These are phyloP conservation scores for Hyparrhenia diplandra DNA, from an alignment of 176 grass and related monocot species.

Conservation along the genomic window DNA sequence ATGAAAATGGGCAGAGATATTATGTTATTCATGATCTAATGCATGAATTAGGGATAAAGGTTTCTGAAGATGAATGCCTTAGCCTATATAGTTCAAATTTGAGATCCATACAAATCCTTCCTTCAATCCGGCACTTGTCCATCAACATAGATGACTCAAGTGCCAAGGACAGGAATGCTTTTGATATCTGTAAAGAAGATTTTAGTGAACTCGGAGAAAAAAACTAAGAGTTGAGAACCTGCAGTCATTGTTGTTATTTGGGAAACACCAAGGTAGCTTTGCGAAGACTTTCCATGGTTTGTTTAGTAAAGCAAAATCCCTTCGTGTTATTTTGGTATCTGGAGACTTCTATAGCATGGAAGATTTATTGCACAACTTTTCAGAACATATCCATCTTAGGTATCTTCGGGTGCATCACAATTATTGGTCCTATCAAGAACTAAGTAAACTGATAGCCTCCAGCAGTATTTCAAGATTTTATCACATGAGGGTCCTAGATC, in stretches of 20 bases:
- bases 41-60: not conserved
- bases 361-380: not conserved
- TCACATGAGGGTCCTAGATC: conserved; percentile 1
- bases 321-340: not conserved
- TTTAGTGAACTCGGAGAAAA: not conserved
- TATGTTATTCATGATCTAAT: not conserved
- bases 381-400: not conserved
- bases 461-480: not conserved
- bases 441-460: not conserved
- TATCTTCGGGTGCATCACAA: not conserved
- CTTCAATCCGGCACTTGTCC: not conserved
- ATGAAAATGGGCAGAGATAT: rapidly evolving
- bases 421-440: not conserved
- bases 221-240: not conserved
- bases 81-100: not conserved
- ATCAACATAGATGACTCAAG: not conserved
- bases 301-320: not conserved
- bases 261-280: not conserved
- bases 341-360: not conserved
- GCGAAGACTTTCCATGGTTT: not conserved
- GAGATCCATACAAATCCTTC: not conserved
- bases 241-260: not conserved
- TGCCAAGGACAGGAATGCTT: not conserved
- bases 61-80: conserved; percentile 21
- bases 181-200: not conserved